Evolutionary conservation across 1,139 yeast genomes (phyloP), one percentile per base, ranked within the genome.

Genomic region (Suhomyces wounanorum): DNA sequence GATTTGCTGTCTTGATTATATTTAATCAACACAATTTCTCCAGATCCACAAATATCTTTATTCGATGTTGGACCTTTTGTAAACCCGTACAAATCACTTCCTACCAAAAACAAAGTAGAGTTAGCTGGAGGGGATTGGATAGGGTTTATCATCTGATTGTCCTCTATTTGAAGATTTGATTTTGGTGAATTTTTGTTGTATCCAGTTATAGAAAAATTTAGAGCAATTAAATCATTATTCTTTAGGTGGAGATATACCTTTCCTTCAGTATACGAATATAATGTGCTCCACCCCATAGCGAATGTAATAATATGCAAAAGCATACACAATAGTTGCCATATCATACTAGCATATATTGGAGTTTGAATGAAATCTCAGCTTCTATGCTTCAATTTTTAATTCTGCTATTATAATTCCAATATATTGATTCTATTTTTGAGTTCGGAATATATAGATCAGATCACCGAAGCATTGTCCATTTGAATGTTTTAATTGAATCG

Each of bases 131-230:
- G 78, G 10, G 64, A 16, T 5, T 60, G 52, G 52, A 70, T 60
- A 21, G 65, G 45, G 9, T 45, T 51, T 2, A 72, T 59, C 39
- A 48, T 48, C 51, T 69, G 70, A 45, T 62, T 60, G 45, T 64
- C 55, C 7, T 53, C 42, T 16, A 64, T 45, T 8, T 58, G 55
- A 9, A 63, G 45, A n/a, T 58, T 56, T 9, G 38, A 25, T 28
- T 50, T 43, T 13, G 45, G 52, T 2, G 54, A 26, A 37, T 52
- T 46, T 33, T 57, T 52, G 16, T 58, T 55, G 37, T 60, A 59
- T 1, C 78, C 79, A 26, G 69, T 54, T 16, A 75, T 63, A 9
- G 75, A 68, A 52, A 75, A 74, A 53, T 73, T 66, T 30, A 76
- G 54, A 2, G 66, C 53, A 10, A 75, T 62, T 41, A 76, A 59